Evolutionary conservation across 2,329 filamentous ascomycete genomes (phyloP), one percentile per base, ranked within the genome.

Genomic region (Sphaceloma murrayae): DNA sequence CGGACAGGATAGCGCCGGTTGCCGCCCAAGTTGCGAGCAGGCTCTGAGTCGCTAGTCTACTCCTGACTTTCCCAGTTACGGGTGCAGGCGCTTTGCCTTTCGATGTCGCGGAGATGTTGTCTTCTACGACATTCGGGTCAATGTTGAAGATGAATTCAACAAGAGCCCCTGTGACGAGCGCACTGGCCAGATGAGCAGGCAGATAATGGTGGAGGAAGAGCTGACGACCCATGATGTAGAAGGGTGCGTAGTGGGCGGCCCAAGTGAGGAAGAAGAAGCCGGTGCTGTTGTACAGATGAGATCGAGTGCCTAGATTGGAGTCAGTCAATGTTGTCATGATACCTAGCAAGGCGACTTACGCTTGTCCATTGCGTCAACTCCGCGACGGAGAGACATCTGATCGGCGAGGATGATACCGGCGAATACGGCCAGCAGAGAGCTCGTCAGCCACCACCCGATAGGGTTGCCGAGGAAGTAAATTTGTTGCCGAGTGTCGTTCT

Each of bases 391-490:
- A 30, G 89, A 94, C 46, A 98, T 73, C 62, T 98, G 91, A 56
- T 98, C 91, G 14, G 91, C 91, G 38, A 81, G 81, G 51, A 96
- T 70, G 53, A 98, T 91, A 52, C 91, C 91, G 17, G 78, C 85
- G 61, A 91, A 96, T 27, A 98, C 88, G 33, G 91, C 91, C 49
- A 98, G 70, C 45, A 98, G 70, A 66, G 85, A 87, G 64, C 86
- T 94, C 10, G 86, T 80, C 51, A 98, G 74, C 91, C 91, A 98
- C 88, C 93, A 98, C 47, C 89, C 91, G 50, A 96, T 65, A 0
- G 91, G 91, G 67, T 98, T 98, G 46, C 91, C 91, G 21, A 98
- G 70, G 72, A 98, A 98, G 68, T 98, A 98, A 53, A 98, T 98
- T 64, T 98, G 91, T 68, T 94, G 80, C 49, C 85, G 80, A 7